A percentile compares a stretch with the other conserved stretches of the same genome.
Evolutionary conservation across 1,284 basidiomycete species (phyloP).

Genomic region (Mycena citricolor): DNA sequence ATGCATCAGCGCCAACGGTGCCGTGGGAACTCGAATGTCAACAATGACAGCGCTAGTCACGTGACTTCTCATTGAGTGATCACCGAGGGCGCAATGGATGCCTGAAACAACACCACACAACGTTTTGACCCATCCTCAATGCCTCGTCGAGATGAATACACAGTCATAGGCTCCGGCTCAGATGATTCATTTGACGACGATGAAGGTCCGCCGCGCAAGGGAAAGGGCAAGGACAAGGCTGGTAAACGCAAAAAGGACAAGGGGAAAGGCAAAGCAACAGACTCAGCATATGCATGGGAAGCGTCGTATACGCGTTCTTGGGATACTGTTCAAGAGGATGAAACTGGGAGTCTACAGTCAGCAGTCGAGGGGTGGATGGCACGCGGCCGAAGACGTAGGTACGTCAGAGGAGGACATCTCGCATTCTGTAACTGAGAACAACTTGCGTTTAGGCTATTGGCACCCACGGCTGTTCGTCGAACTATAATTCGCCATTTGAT

Average conservation of each 20-base stretch:
- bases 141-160: constrained; percentile 26
- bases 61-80: no score
- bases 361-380: constrained; percentile 90
- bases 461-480: constrained; percentile 83
- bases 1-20: no score
- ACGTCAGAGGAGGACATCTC: constrained; percentile 24
- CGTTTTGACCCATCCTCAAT: constrained; percentile 1
- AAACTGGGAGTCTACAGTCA: constrained; percentile 85
- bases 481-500: constrained; percentile 96
- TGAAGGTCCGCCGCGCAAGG: constrained; percentile 43
- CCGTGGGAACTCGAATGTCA: no score
- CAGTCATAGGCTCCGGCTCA: constrained; percentile 56
- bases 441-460: constrained; percentile 60
- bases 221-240: constrained; percentile 35
- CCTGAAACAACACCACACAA: not conserved
- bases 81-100: no score
- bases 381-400: constrained; percentile 82
- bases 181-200: constrained; percentile 48
- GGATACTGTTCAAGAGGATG: constrained; percentile 97
- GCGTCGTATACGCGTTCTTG: constrained; percentile 92
- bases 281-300: constrained; percentile 91
- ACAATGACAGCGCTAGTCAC: no score
- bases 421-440: constrained; percentile 3
- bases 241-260: constrained; percentile 45
- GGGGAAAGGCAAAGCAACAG: constrained; percentile 50